Evolutionary conservation across 805 yeast species (phyloP).

Genomic region (Maudiozyma serrabonitensis): DNA sequence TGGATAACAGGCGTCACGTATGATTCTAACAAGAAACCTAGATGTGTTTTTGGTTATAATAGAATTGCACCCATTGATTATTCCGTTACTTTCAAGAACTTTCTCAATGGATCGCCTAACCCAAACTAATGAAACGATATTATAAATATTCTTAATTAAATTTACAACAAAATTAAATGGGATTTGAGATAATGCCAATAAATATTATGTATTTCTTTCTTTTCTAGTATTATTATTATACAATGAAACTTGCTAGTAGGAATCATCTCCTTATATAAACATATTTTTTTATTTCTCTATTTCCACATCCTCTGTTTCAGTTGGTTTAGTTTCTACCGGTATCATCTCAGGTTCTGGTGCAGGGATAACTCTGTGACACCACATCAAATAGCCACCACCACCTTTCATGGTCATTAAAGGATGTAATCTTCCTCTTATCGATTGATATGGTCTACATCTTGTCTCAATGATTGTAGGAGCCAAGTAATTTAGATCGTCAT

Average conservation of each 20-base stretch:
- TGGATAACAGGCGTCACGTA: slow-evolving; percentile 43
- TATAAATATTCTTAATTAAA: not conserved
- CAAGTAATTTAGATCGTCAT: slow-evolving; percentile 57
- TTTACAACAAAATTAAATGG: not conserved
- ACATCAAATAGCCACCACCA: slow-evolving; percentile 80
- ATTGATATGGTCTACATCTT: slow-evolving; percentile 78
- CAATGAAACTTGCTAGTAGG: no score
- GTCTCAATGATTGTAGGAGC: slow-evolving; percentile 81
- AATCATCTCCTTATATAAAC: no score
- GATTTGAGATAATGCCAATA: not conserved
- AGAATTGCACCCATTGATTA: slow-evolving; percentile 6
- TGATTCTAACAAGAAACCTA: slow-evolving; percentile 43
- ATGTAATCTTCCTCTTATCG: slow-evolving; percentile 87
- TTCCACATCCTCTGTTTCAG: not conserved
- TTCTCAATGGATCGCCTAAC: slow-evolving; percentile 4
- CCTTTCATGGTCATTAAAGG: slow-evolving; percentile 92
- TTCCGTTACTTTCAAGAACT: slow-evolving; percentile 3
- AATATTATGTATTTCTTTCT: not conserved
- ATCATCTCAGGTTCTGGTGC: slow-evolving; percentile 13
- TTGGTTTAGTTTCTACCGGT: not conserved
- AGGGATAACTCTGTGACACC: slow-evolving; percentile 61
- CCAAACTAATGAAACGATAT: not conserved
- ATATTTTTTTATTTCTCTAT: not conserved
- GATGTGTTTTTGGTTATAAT: slow-evolving; percentile 62
- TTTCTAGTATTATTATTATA: no score